Evolutionary conservation across 257 asterid species (phyloP).

Genomic region (Fraxinus cuspidata): DNA sequence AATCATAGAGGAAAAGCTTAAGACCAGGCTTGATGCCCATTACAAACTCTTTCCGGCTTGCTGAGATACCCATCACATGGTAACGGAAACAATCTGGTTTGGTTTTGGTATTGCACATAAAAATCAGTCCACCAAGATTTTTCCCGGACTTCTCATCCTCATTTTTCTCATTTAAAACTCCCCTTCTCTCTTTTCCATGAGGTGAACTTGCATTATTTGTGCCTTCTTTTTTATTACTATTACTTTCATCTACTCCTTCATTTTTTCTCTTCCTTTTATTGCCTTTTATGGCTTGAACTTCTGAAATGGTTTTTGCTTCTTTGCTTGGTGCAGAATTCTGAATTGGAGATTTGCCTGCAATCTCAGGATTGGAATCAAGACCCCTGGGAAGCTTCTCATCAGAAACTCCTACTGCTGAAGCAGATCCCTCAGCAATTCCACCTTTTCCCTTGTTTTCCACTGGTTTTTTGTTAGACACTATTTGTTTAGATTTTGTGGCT

Average conservation of each 20-base stretch:
- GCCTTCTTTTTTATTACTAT: constrained; percentile 19
- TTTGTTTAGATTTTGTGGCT: constrained; percentile 5
- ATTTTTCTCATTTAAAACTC: constrained; percentile 23
- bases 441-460: constrained; percentile 32
- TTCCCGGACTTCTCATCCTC: constrained; percentile 38
- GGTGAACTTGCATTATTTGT: constrained; percentile 20
- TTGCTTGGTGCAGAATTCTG: constrained; percentile 37
- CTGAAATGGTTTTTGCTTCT: constrained; percentile 37
- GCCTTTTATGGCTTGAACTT: constrained; percentile 23
- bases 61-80: constrained; percentile 78
- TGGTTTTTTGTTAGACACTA: constrained; percentile 24
- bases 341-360: constrained; percentile 35
- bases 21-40: constrained; percentile 75
- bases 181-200: constrained; percentile 32
- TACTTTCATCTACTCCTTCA: constrained; percentile 30
- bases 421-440: constrained; percentile 27
- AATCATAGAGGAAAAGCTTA: constrained; percentile 80
- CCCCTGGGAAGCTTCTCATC: constrained; percentile 49
- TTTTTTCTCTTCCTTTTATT: constrained; percentile 45
- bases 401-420: constrained; percentile 27
- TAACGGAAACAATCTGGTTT: constrained; percentile 88
- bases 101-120: constrained; percentile 89
- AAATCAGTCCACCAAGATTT: constrained; percentile 75
- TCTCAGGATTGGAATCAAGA: constrained; percentile 38
- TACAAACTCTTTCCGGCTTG: constrained; percentile 61